Percentiles rank a stretch among this genome's conserved stretches.
Evolutionary conservation across 352 stramenopile genomes (phyloP).

Genomic region (Phytophthora hybrid): DNA sequence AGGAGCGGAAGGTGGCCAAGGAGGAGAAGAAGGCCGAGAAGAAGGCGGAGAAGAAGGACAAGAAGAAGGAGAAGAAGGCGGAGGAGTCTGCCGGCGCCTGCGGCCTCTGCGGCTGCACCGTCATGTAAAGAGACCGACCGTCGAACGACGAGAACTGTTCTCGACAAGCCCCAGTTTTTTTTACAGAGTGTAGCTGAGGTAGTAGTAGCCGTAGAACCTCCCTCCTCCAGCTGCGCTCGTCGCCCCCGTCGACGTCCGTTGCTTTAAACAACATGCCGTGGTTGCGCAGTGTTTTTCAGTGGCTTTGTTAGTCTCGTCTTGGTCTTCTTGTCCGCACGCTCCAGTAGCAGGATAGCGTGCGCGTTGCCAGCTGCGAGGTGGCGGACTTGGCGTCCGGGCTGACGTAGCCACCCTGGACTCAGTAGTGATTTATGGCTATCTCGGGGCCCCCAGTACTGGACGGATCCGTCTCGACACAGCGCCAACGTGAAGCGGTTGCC

Average conservation of each 20-base stretch:
- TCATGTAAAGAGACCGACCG: constrained; percentile 56
- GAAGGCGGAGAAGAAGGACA: constrained; percentile 32
- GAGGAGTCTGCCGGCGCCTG: constrained; percentile 64
- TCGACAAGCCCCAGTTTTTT: constrained; percentile 12
- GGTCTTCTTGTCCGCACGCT: background rate
- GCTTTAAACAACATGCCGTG: constrained; percentile 43
- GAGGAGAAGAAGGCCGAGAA: constrained; percentile 53
- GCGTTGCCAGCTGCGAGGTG: constrained; percentile 36
- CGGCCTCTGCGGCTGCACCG: constrained; percentile 57
- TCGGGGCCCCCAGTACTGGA: constrained; percentile 65
- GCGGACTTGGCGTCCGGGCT: constrained; percentile 8
- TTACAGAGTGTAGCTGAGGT: constrained; percentile 25
- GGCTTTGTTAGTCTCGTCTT: background rate
- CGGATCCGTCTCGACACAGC: constrained; percentile 46
- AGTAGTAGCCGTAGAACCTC: constrained; percentile 32
- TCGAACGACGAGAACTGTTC: background rate
- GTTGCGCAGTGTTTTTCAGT: constrained; percentile 24
- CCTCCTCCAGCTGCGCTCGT: constrained; percentile 15
- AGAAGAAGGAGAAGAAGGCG: constrained; percentile 37
- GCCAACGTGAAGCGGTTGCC: constrained; percentile 61
- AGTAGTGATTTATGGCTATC: constrained; percentile 13
- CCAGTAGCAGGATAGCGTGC: constrained; percentile 44
- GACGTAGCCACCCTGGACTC: constrained; percentile 22
- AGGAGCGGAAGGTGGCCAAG: constrained; percentile 57
- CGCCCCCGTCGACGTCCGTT: constrained; percentile 36